Evolutionary conservation across 1,284 basidiomycete species (phyloP).

Genomic region (Peniophora sp.): DNA sequence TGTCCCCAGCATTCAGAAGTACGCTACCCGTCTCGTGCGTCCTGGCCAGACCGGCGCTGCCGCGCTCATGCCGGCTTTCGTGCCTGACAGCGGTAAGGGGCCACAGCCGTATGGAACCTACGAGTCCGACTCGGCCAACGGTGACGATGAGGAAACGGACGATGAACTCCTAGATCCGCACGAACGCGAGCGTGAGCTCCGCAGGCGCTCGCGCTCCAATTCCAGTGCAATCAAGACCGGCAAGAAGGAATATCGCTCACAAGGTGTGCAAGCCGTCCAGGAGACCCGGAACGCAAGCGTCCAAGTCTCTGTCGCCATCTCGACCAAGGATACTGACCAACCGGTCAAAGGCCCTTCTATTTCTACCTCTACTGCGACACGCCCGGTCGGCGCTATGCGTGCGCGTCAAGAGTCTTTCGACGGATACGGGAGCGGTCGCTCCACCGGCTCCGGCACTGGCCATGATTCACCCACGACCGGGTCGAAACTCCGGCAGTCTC

Average conservation of each 20-base stretch:
- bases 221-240: constrained; percentile 22
- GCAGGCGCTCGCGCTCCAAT: constrained; percentile 24
- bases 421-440: background rate
- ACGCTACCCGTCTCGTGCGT: constrained; percentile 57
- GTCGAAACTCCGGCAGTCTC: background rate
- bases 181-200: constrained; percentile 24
- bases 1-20: constrained; percentile 70
- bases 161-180: constrained; percentile 40
- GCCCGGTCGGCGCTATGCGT: background rate
- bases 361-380: background rate
- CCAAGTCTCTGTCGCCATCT: constrained; percentile 32
- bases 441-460: background rate
- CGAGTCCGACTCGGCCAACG: constrained; percentile 60
- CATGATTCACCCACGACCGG: background rate
- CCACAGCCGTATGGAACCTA: constrained; percentile 32
- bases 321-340: constrained; percentile 10
- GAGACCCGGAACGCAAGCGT: constrained; percentile 44
- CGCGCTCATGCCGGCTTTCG: constrained; percentile 37
- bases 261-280: constrained; percentile 54
- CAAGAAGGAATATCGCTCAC: constrained; percentile 45
- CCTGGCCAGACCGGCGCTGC: constrained; percentile 33
- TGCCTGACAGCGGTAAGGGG: constrained; percentile 34
- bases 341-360: constrained; percentile 8
- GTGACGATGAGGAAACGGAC: constrained; percentile 78
- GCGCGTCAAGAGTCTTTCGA: background rate